These are phyloP conservation scores for Trichoderma orchidacearum DNA, from an alignment of 495 filamentous ascomycete species.

Conservation along the genomic window DNA sequence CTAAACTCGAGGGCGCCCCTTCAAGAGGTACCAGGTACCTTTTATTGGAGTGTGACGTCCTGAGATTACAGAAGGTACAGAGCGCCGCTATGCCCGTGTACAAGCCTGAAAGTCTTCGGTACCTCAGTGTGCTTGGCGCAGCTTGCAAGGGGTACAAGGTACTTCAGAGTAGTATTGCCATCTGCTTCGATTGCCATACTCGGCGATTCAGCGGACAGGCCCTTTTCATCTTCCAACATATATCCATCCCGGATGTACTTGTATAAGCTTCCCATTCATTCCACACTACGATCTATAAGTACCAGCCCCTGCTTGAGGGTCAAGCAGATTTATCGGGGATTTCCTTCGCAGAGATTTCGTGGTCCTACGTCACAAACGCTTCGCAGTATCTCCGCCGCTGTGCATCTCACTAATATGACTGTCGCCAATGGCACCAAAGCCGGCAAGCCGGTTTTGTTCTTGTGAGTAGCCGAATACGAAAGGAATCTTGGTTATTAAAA, in stretches of 20 bases:
- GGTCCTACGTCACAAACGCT: not conserved
- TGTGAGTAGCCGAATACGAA: conserved; percentile 21
- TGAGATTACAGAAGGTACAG: no score
- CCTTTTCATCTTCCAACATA: no score
- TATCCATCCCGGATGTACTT: not conserved
- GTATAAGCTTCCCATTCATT: not conserved
- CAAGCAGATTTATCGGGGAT: not conserved
- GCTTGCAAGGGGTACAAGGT: no score
- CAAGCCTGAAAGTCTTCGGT: no score
- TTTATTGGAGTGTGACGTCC: no score
- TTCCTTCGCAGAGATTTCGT: not conserved
- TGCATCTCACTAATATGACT: not conserved
- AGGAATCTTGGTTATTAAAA: no score
- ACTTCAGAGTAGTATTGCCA: no score
- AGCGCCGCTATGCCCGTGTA: no score
- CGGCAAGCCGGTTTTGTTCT: conserved; percentile 27
- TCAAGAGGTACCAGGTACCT: not conserved
- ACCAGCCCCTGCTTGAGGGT: not conserved
- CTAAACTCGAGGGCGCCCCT: not conserved
- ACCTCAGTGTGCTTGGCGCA: no score
- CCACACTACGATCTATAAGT: not conserved
- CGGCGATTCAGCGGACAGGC: no score
- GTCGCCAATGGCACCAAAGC: not conserved
- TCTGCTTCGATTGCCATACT: no score
- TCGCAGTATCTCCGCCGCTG: not conserved